Evolutionary conservation across 2,329 filamentous ascomycete species (phyloP).

Genomic region (Cercospora beticola): DNA sequence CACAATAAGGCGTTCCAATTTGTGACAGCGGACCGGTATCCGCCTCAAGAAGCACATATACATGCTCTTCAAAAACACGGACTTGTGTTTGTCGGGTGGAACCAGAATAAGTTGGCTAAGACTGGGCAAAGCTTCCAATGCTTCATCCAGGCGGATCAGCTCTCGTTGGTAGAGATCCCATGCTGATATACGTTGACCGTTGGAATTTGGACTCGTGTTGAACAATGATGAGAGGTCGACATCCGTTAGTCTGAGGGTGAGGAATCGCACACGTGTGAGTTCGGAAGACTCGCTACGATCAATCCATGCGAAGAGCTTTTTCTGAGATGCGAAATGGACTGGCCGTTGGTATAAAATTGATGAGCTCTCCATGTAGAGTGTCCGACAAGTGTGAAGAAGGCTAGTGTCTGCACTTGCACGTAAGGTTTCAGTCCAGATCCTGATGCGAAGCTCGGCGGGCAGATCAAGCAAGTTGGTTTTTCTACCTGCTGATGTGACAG

Average conservation of each 20-base stretch:
- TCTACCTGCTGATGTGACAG: background rate
- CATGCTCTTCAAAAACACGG: conserved; percentile 29
- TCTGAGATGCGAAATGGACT: conserved; percentile 30
- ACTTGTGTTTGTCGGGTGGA: conserved; percentile 25
- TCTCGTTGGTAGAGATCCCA: conserved; percentile 33
- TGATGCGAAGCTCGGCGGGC: conserved; percentile 20
- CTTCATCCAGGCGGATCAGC: conserved; percentile 27
- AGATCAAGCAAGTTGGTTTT: conserved; percentile 11
- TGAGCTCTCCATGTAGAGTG: conserved; percentile 30
- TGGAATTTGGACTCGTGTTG: conserved; percentile 2
- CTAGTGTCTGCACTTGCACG: background rate
- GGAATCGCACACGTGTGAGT: conserved; percentile 26
- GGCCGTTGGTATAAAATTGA: conserved; percentile 27
- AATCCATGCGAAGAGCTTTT: conserved; percentile 32
- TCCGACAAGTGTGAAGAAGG: conserved; percentile 23
- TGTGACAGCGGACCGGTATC: conserved; percentile 25
- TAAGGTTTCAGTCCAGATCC: conserved; percentile 10
- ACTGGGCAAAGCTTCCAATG: conserved; percentile 25
- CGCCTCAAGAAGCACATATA: conserved; percentile 30
- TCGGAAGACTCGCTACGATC: conserved; percentile 23
- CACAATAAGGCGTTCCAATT: conserved; percentile 21
- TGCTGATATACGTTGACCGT: conserved; percentile 13
- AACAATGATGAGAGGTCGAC: conserved; percentile 32
- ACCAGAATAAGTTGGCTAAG: conserved; percentile 26
- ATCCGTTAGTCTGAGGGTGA: conserved; percentile 31